Percentiles rank a stretch among this genome's conserved stretches.
These are phyloP conservation scores for Hirsutella rhossiliensis DNA, from an alignment of 2,329 filamentous ascomycete genomes.

Conservation along the genomic window DNA sequence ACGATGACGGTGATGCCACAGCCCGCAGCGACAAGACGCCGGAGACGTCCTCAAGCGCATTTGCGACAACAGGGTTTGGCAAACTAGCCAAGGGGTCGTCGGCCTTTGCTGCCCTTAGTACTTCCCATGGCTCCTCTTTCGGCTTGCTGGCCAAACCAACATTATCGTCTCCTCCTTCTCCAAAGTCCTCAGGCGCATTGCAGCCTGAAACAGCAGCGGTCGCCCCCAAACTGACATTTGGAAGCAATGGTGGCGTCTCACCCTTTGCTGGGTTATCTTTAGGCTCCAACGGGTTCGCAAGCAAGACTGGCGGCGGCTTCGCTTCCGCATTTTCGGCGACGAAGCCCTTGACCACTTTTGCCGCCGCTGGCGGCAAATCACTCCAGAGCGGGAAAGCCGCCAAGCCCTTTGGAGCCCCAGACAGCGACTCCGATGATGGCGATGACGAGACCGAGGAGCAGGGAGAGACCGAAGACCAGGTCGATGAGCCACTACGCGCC, in stretches of 20 bases:
- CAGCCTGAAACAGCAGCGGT: conserved; percentile 12
- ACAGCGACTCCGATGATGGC: conserved; percentile 46
- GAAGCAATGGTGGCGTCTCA: conserved; percentile 25
- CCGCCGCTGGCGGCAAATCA: conserved; percentile 39
- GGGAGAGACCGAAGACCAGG: conserved; percentile 28
- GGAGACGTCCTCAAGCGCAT: conserved; percentile 46
- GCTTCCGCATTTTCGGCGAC: conserved; percentile 24
- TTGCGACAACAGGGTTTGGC: conserved; percentile 56
- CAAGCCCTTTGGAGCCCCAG: conserved; percentile 68
- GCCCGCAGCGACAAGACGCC: conserved; percentile 13
- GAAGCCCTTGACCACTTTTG: conserved; percentile 54
- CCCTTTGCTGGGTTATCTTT: conserved; percentile 34
- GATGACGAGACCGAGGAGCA: conserved; percentile 23
- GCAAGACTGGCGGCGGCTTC: conserved; percentile 22
- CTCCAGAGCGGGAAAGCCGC: conserved; percentile 47
- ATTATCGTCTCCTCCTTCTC: conserved; percentile 17
- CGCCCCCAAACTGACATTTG: conserved; percentile 38
- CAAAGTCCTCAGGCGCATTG: conserved; percentile 7
- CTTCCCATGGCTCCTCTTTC: conserved; percentile 36
- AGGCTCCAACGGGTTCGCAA: conserved; percentile 36
- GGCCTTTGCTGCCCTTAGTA: conserved; percentile 48
- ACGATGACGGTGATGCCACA: conserved; percentile 3
- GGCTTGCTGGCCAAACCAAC: conserved; percentile 27
- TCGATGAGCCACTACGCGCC: conserved; percentile 32
- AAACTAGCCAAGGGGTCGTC: conserved; percentile 52